phyloP scores from a whole-genome alignment of 306 rosid genomes.

The Potentilla sterilis region DNA sequence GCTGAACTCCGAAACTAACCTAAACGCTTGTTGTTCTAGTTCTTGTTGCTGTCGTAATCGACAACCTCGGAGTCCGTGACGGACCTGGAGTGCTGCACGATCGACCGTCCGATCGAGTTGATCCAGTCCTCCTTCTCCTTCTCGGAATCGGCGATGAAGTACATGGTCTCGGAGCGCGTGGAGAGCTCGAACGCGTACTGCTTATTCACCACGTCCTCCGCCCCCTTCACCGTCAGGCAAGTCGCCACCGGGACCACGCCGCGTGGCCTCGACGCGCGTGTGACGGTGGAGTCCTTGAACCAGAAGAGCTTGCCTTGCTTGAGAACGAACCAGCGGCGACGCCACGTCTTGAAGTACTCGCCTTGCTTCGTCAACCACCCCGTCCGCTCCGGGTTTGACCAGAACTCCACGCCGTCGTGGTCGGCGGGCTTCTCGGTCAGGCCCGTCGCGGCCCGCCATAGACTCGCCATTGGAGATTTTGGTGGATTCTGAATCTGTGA shows the following conservation, averaged over 20 bases:
- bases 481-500: background rate
- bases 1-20: constrained; percentile 1
- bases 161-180: constrained; percentile 51
- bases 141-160: constrained; percentile 60
- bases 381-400: constrained; percentile 34
- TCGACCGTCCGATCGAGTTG: constrained; percentile 63
- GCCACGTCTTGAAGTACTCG: constrained; percentile 42
- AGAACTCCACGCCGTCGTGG: constrained; percentile 35
- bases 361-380: constrained; percentile 41
- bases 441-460: constrained; percentile 37
- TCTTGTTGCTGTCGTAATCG: constrained; percentile 54
- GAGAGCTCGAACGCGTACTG: constrained; percentile 53
- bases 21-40: constrained; percentile 18
- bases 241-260: constrained; percentile 46
- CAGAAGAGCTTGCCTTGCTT: constrained; percentile 44
- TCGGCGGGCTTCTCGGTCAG: constrained; percentile 17
- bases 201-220: constrained; percentile 50
- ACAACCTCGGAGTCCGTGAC: constrained; percentile 64
- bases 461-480: constrained; percentile 19
- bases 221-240: constrained; percentile 55
- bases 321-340: constrained; percentile 43
- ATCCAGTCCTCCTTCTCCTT: constrained; percentile 70
- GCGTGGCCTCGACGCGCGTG: constrained; percentile 19
- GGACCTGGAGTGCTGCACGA: constrained; percentile 67
- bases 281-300: constrained; percentile 32